A percentile compares a stretch with the other conserved stretches of the same genome.
phyloP scores from a whole-genome alignment of 2,329 filamentous ascomycete genomes.

The Didymella keratinophila region DNA sequence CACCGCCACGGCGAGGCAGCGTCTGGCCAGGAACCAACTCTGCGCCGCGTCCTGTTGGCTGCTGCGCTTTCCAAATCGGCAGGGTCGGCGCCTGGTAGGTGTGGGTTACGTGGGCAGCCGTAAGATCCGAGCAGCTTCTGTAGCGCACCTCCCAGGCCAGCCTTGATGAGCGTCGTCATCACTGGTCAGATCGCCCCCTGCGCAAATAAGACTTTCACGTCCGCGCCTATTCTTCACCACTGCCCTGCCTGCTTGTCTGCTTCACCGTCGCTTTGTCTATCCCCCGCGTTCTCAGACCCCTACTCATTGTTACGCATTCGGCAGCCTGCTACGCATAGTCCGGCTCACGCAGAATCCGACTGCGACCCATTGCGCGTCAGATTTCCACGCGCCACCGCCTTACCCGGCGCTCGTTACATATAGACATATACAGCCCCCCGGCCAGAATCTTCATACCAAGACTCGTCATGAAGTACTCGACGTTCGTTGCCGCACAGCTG shows the following conservation, averaged over 20 bases:
- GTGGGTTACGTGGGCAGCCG: conserved; percentile 13
- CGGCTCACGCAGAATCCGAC: conserved; percentile 12
- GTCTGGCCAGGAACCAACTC: conserved; percentile 1
- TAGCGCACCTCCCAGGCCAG: conserved; percentile 3
- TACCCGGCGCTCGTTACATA: conserved; percentile 8
- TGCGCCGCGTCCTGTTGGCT: conserved; percentile 4
- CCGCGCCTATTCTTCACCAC: conserved; percentile 13
- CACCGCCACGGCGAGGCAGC: conserved; percentile 20
- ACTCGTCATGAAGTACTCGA: conserved; percentile 43
- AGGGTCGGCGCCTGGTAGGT: conserved; percentile 4
- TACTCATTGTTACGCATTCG: conserved; percentile 4
- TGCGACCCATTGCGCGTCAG: conserved; percentile 19
- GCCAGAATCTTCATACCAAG: not conserved
- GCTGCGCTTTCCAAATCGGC: conserved; percentile 1
- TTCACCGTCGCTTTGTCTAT: conserved; percentile 3
- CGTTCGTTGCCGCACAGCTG: conserved; percentile 40
- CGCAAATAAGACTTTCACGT: conserved; percentile 15
- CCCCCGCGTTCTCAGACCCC: not conserved
- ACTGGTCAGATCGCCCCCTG: conserved; percentile 13
- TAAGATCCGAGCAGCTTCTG: conserved; percentile 16
- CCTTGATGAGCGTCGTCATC: conserved; percentile 19
- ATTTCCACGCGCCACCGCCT: conserved; percentile 4
- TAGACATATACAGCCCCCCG: conserved; percentile 3
- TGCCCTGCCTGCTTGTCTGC: not conserved
- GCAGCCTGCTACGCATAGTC: conserved; percentile 10